A percentile compares a stretch with the other conserved stretches of the same genome.
These are phyloP conservation scores for Pisolithus marmoratus DNA, from an alignment of 768 basidiomycete genomes.

Conservation along the genomic window DNA sequence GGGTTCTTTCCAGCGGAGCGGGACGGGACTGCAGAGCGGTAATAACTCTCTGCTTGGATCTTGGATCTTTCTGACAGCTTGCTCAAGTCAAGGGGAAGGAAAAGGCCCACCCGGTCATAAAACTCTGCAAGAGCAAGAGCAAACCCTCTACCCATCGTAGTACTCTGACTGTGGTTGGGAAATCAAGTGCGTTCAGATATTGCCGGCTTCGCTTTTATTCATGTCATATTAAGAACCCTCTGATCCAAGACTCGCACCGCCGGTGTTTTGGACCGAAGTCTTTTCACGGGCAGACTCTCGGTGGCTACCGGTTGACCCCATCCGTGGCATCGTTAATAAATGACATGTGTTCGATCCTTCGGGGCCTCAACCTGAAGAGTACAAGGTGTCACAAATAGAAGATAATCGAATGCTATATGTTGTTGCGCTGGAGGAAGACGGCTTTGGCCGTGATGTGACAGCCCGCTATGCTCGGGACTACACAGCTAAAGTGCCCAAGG, in stretches of 20 bases:
- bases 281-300: slow-evolving; percentile 87
- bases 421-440: slow-evolving; percentile 91
- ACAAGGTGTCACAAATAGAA: slow-evolving; percentile 18
- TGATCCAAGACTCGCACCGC: slow-evolving; percentile 63
- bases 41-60: not conserved
- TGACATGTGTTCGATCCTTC: slow-evolving; percentile 76
- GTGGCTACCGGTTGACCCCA: slow-evolving; percentile 92
- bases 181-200: slow-evolving; percentile 14
- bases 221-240: slow-evolving; percentile 20
- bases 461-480: slow-evolving; percentile 81
- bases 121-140: slow-evolving; percentile 50
- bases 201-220: slow-evolving; percentile 8
- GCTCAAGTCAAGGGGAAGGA: slow-evolving; percentile 50
- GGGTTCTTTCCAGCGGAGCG: slow-evolving; percentile 24
- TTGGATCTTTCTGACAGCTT: slow-evolving; percentile 5
- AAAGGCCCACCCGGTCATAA: slow-evolving; percentile 50
- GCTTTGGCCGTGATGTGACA: slow-evolving; percentile 87
- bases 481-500: slow-evolving; percentile 72
- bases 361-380: slow-evolving; percentile 20
- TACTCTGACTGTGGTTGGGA: slow-evolving; percentile 12
- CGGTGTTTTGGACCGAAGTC: slow-evolving; percentile 96
- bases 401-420: slow-evolving; percentile 94
- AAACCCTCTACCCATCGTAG: slow-evolving; percentile 41
- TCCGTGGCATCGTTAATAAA: slow-evolving; percentile 75
- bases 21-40: slow-evolving; percentile 24